Evolutionary conservation across 148 eudicot species (phyloP).

Genomic region (Fagopyrum esculentum): DNA sequence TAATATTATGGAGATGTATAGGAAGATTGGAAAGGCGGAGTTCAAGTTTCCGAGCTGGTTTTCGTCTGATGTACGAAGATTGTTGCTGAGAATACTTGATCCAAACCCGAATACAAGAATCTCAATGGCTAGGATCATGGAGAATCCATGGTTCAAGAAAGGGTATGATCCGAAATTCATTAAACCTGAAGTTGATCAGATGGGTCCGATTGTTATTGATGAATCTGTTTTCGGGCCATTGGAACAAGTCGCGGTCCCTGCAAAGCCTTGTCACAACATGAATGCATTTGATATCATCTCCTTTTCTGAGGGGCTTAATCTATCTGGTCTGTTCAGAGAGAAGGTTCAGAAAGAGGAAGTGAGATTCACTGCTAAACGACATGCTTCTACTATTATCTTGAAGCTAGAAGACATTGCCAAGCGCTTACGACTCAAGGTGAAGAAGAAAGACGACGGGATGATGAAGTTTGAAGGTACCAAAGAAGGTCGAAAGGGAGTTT

Average conservation of each 20-base stretch:
- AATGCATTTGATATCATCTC: conserved; percentile 30
- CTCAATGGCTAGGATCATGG: conserved; percentile 36
- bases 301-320: conserved; percentile 18
- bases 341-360: conserved; percentile 16
- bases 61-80: conserved; percentile 26
- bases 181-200: conserved; percentile 1
- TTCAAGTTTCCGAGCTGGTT: conserved; percentile 36
- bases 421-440: conserved; percentile 16
- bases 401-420: conserved; percentile 25
- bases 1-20: conserved; percentile 41
- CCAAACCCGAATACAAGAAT: conserved; percentile 37
- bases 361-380: conserved; percentile 15
- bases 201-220: not conserved
- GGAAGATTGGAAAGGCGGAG: conserved; percentile 47
- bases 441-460: conserved; percentile 19
- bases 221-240: conserved; percentile 20
- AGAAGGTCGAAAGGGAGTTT: conserved; percentile 16
- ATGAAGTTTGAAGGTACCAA: conserved; percentile 17
- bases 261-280: conserved; percentile 27
- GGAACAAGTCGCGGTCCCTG: conserved; percentile 18
- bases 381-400: conserved; percentile 16
- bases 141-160: conserved; percentile 38
- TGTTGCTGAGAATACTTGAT: conserved; percentile 36
- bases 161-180: conserved; percentile 23
- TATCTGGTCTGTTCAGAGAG: conserved; percentile 19